Percentiles rank a stretch among this genome's conserved stretches.
Conservation (phyloP, 768 basidiomycete genomes). For the Boletus huronensis region DNA sequence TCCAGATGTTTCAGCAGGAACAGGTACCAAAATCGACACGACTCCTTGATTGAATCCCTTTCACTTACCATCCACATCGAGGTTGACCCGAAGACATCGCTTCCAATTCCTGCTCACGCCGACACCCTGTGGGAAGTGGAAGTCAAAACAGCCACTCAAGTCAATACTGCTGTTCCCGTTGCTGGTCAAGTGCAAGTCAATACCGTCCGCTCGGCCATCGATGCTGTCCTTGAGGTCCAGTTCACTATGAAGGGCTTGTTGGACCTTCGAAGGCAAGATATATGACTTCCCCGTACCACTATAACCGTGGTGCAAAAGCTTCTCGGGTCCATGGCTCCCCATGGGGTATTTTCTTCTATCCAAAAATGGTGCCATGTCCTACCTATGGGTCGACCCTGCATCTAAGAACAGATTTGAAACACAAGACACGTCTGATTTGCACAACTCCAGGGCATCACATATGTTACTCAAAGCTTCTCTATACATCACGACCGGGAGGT, state of each 20-base stretch:
- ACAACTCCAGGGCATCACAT: neutral
- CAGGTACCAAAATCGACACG: slow-evolving; percentile 43
- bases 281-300: slow-evolving; percentile 33
- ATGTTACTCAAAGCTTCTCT: neutral
- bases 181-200: slow-evolving; percentile 50
- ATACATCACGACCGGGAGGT: neutral
- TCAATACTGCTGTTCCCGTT: slow-evolving; percentile 53
- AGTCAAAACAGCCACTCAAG: slow-evolving; percentile 77
- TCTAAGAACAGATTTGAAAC: neutral
- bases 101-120: slow-evolving; percentile 71
- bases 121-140: slow-evolving; percentile 88
- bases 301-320: neutral
- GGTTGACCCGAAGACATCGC: slow-evolving; percentile 73
- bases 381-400: neutral
- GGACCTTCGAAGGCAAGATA: slow-evolving; percentile 72
- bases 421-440: neutral
- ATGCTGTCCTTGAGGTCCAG: slow-evolving; percentile 78
- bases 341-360: neutral
- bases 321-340: neutral
- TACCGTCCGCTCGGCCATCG: slow-evolving; percentile 65
- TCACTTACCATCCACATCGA: slow-evolving; percentile 28
- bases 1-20: slow-evolving; percentile 85
- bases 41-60: neutral
- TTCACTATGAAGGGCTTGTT: slow-evolving; percentile 80
- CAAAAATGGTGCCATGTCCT: neutral